A percentile compares a stretch with the other conserved stretches of the same genome.
Conservation (phyloP, 2,329 filamentous ascomycete species). For the Pestalotiopsis sp. region DNA sequence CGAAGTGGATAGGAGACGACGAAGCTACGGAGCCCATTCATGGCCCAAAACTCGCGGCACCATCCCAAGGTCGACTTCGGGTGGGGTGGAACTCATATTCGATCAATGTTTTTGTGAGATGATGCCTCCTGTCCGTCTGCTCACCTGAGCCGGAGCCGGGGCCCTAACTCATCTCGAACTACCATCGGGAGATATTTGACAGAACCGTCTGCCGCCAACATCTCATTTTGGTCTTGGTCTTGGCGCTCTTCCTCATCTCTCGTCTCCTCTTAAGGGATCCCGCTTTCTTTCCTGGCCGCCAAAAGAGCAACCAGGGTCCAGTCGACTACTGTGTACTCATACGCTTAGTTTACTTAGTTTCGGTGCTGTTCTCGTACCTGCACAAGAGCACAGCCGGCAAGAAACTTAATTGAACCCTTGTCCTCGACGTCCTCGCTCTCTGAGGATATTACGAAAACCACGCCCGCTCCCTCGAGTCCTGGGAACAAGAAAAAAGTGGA, state of each 20-base stretch:
- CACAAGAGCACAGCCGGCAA: not conserved
- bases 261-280: not conserved
- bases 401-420: not conserved
- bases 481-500: not conserved
- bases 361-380: slow-evolving; percentile 4
- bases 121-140: not conserved
- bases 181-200: not conserved
- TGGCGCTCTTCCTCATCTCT: not conserved
- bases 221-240: not conserved
- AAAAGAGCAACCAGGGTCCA: not conserved
- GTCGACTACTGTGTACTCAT: not conserved
- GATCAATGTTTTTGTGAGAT: not conserved
- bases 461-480: not conserved
- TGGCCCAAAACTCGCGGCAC: not conserved
- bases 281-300: not conserved
- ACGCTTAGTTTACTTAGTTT: not conserved
- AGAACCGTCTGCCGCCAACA: not conserved
- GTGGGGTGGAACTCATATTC: not conserved
- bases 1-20: not conserved
- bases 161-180: not conserved
- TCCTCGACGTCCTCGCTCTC: not conserved
- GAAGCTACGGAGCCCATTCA: not conserved
- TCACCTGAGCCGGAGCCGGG: not conserved
- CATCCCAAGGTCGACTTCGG: not conserved
- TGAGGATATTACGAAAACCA: not conserved